Conservation (phyloP, 2,329 filamentous ascomycete genomes). For the Pyricularia sp. region DNA sequence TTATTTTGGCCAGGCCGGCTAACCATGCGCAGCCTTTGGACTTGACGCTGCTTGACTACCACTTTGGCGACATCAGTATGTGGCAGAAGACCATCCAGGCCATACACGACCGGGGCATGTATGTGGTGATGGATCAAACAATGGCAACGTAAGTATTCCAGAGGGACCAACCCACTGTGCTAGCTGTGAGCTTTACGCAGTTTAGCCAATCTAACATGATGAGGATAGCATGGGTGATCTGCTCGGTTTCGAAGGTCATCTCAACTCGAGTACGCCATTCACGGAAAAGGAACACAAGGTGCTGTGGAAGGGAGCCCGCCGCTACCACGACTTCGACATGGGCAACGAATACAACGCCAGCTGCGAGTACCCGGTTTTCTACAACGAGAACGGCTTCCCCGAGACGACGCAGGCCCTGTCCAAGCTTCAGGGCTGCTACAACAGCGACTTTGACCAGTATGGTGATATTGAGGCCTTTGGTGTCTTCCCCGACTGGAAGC, state of each 20-base stretch:
- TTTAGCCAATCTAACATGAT: not conserved
- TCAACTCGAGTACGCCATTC: not conserved
- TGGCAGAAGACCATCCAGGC: not conserved
- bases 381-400: not conserved
- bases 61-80: not conserved
- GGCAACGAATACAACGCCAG: not conserved
- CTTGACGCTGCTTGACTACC: not conserved
- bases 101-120: not conserved
- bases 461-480: not conserved
- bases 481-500: not conserved
- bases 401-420: not conserved
- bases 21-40: not conserved
- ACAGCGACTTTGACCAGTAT: conserved; percentile 1
- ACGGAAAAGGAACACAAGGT: not conserved
- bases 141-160: not conserved
- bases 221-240: not conserved
- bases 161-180: not conserved
- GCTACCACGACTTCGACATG: not conserved
- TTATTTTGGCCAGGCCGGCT: not conserved
- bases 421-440: not conserved
- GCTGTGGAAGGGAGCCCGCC: not conserved
- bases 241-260: not conserved
- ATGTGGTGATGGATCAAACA: not conserved
- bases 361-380: not conserved
- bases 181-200: too few relatives aligned